Base-by-base conservation (phyloP, 106 monocot genomes). In the Platanthera guangdongensis region DNA sequence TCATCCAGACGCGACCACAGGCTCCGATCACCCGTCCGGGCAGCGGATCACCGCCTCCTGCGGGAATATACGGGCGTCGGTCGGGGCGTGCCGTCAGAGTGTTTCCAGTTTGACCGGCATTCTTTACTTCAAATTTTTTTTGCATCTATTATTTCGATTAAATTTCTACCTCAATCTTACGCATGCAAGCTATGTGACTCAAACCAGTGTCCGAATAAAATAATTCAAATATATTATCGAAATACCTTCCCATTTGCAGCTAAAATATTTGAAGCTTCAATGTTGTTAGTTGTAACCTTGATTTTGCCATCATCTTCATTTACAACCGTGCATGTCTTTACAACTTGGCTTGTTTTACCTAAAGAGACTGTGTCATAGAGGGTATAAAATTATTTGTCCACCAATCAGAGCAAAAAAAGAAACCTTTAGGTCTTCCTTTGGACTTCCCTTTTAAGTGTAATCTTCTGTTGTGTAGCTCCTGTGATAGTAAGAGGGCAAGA, bases 401-500 rank as follows among this genome's bases (percentile, higher is more conserved):
- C 10, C 50, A 50, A 28, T 13, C 10, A 74, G 30, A 3, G 32
- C 10, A 74, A 19, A 30, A 68, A 51, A 25, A 77, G 6, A 30
- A 72, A 85, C 90, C 90, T 87, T 85, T 87, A 57, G 62, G 28
- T 55, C 77, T 90, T 57, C 55, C 54, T 84, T 85, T 79, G 46
- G 71, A 51, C 59, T 48, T 85, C 73, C 75, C 78, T 79, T 83
- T 87, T 70, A 90, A 59, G 22, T 81, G 78, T 60, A 90, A 83
- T 15, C 80, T 76, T 78, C 82, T 87, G 53, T 74, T 75, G 64
- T 85, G 82, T 47, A 90, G 62, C 75, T 90, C 90, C 90, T 90
- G 74, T 11, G 68, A 71, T 12, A 62, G 5, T 25, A 59, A 55
- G 9, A 74, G 51, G 51, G 50, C 6, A 71, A 71, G 70, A 48